Percentiles rank a stretch among this genome's conserved stretches.
phyloP scores from a whole-genome alignment of 176 grass and related monocot genomes.

The Oryza rufipogon region DNA sequence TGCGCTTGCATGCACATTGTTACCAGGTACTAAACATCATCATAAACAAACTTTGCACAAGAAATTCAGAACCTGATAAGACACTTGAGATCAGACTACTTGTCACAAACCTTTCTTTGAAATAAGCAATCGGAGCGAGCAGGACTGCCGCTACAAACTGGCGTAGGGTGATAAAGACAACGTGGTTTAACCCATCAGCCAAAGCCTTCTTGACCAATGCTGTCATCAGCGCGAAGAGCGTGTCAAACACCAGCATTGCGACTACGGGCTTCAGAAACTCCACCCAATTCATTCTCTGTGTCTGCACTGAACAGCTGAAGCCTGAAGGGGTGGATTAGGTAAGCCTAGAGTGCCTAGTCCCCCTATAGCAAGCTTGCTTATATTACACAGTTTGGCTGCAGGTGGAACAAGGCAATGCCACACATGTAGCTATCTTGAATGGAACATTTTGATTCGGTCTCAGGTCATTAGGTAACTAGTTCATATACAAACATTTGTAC shows the following conservation, averaged over 20 bases:
- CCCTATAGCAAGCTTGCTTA: background rate
- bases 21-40: conserved; percentile 18
- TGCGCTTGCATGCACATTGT: background rate
- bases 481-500: background rate
- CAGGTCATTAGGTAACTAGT: background rate
- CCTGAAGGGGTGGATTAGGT: background rate
- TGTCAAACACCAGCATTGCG: conserved; percentile 52
- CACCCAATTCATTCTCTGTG: conserved; percentile 4
- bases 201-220: conserved; percentile 62
- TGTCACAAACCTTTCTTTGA: conserved; percentile 63
- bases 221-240: conserved; percentile 51
- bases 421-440: background rate
- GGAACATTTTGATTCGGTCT: background rate
- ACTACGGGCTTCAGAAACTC: conserved; percentile 41
- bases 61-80: background rate
- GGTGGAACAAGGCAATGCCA: background rate
- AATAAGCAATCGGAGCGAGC: conserved; percentile 64
- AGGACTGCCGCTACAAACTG: conserved; percentile 54
- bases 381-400: background rate
- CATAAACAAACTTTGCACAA: conserved; percentile 16
- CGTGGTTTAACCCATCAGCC: conserved; percentile 46
- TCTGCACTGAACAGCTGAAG: background rate
- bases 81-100: background rate
- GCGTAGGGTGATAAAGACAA: conserved; percentile 59
- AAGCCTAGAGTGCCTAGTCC: background rate